Percentiles rank a stretch among this genome's conserved stretches.
These are phyloP conservation scores for Rhodotorula babjevae DNA, from an alignment of 768 basidiomycete genomes.

Conservation along the genomic window DNA sequence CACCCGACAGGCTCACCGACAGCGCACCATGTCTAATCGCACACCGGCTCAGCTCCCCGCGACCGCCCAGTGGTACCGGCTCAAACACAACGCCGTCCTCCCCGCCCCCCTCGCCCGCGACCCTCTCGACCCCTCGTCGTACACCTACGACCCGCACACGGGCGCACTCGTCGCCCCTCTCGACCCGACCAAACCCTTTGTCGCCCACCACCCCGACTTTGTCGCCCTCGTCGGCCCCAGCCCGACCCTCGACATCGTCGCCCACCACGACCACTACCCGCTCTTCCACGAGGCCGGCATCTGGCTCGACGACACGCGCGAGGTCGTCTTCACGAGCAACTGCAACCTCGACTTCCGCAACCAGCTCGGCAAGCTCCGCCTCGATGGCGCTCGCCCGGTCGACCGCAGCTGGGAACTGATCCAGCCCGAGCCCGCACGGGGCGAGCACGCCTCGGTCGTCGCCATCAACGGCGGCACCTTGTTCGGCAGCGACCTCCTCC, in stretches of 20 bases:
- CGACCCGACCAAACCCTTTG: conserved; percentile 57
- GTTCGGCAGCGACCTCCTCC: conserved; percentile 7
- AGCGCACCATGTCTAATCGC: no score
- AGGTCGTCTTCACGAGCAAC: conserved; percentile 66
- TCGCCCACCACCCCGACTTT: conserved; percentile 59
- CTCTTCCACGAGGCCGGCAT: conserved; percentile 77
- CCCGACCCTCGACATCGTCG: conserved; percentile 60
- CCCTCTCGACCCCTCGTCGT: background rate
- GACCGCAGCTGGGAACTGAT: background rate
- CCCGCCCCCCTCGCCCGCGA: background rate
- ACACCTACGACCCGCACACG: background rate
- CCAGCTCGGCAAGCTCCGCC: conserved; percentile 59
- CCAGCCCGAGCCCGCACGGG: background rate
- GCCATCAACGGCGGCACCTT: conserved; percentile 25
- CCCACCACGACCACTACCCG: conserved; percentile 56
- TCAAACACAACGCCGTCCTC: conserved; percentile 9
- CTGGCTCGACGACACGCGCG: conserved; percentile 62
- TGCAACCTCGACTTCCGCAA: conserved; percentile 56
- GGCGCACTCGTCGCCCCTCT: conserved; percentile 55
- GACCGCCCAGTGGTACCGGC: conserved; percentile 1
- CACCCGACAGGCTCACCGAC: no score
- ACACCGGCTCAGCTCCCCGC: background rate
- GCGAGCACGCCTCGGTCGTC: background rate
- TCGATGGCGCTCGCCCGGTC: conserved; percentile 45
- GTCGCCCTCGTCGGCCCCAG: conserved; percentile 57